Conservation (phyloP, 1,284 basidiomycete genomes). For the Malassezia yamatoensis region DNA sequence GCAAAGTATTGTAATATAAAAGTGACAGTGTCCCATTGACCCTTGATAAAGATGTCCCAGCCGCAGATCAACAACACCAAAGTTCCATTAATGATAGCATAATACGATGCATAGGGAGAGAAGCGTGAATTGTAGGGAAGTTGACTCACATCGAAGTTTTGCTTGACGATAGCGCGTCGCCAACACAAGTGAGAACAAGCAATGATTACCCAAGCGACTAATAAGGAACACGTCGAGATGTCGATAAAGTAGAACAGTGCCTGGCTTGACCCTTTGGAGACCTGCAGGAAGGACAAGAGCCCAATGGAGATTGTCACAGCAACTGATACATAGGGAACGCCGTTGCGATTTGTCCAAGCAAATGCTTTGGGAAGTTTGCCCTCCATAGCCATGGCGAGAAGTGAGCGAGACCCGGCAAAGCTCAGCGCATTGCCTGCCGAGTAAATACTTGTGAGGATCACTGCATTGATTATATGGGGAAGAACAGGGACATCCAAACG, state of each 20-base stretch:
- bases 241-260: constrained; percentile 58
- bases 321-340: neutral
- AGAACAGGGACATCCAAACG: constrained; percentile 6
- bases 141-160: neutral
- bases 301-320: neutral
- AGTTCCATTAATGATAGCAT: neutral
- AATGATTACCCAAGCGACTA: neutral
- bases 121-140: neutral
- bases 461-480: constrained; percentile 60
- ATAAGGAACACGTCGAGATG: constrained; percentile 54
- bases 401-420: constrained; percentile 66
- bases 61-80: neutral
- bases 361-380: constrained; percentile 60
- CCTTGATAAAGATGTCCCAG: neutral
- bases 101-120: neutral
- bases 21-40: neutral
- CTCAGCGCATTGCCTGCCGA: constrained; percentile 73
- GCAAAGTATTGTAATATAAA: neutral
- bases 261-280: constrained; percentile 47
- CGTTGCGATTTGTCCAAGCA: neutral
- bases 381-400: constrained; percentile 62
- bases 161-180: neutral
- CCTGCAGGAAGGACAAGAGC: constrained; percentile 60
- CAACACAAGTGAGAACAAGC: neutral
- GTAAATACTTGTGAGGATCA: constrained; percentile 64